Evolutionary conservation across 345 rosid genomes (phyloP).

Genomic region (Eutrema heterophyllum): DNA sequence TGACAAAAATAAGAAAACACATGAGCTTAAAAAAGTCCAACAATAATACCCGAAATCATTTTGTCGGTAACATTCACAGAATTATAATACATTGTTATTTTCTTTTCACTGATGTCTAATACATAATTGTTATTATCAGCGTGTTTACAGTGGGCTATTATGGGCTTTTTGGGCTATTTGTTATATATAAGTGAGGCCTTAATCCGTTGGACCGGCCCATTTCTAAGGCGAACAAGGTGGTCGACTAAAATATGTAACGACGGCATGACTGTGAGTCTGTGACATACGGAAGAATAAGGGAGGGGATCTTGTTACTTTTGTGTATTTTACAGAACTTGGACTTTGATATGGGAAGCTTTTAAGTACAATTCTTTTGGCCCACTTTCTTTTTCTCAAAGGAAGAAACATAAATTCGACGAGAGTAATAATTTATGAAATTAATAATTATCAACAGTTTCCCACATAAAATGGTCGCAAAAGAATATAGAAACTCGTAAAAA

Average conservation of each 20-base stretch:
- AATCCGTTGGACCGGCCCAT: neutral
- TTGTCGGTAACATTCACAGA: neutral
- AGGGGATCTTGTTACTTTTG: constrained; percentile 4
- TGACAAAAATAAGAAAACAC: no score
- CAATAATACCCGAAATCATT: neutral
- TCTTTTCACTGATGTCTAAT: no score
- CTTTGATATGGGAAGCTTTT: neutral
- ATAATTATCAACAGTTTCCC: constrained; percentile 3
- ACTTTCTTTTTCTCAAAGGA: constrained; percentile 15
- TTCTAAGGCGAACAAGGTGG: neutral
- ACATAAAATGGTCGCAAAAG: neutral
- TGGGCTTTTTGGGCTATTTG: neutral
- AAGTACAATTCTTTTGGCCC: constrained; percentile 19
- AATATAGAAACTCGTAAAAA: neutral
- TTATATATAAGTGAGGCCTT: neutral
- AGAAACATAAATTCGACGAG: constrained; percentile 21
- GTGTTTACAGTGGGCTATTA: neutral
- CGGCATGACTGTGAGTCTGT: neutral
- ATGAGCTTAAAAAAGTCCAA: neutral
- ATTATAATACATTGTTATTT: neutral
- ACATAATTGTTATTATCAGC: no score
- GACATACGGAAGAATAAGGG: neutral
- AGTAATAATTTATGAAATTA: neutral
- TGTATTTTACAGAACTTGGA: constrained; percentile 3
- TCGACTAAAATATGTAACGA: neutral